These are phyloP conservation scores for Trichoderma erinaceum DNA, from an alignment of 495 filamentous ascomycete genomes.

Conservation along the genomic window DNA sequence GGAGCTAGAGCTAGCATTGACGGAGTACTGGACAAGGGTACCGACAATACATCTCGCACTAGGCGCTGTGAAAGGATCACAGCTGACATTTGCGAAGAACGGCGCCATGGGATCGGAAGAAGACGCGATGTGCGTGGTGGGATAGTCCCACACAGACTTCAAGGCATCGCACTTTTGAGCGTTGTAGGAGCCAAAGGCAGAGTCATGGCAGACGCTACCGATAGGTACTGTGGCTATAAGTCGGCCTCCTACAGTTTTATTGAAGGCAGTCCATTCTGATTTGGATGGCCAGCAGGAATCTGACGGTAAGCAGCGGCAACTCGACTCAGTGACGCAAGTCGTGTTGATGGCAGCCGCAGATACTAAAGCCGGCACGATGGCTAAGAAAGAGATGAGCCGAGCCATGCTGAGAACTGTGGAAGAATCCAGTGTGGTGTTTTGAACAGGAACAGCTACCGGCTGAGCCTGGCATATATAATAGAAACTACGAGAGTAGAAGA, in stretches of 20 bases:
- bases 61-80: conserved; percentile 47
- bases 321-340: not conserved
- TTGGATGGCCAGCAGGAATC: conserved; percentile 43
- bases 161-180: conserved; percentile 22
- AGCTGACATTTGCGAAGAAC: conserved; percentile 45
- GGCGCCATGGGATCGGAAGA: conserved; percentile 40
- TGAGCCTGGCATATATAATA: not conserved
- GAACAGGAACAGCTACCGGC: not conserved
- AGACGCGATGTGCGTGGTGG: conserved; percentile 34
- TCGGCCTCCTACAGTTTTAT: conserved; percentile 37
- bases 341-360: not conserved
- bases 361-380: not conserved
- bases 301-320: conserved; percentile 49
- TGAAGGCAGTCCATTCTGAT: conserved; percentile 37
- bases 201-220: conserved; percentile 43
- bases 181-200: conserved; percentile 21
- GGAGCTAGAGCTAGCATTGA: conserved; percentile 37
- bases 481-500: not conserved
- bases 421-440: not conserved
- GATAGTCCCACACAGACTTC: conserved; percentile 25
- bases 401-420: not conserved
- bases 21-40: conserved; percentile 51
- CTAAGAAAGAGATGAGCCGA: not conserved
- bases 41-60: conserved; percentile 49
- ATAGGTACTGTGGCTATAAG: conserved; percentile 48